Evolutionary conservation across 371 early-diverging fungal genomes (phyloP), one percentile per base, ranked within the genome.

Genomic region (Lichtheimia corymbifera): DNA sequence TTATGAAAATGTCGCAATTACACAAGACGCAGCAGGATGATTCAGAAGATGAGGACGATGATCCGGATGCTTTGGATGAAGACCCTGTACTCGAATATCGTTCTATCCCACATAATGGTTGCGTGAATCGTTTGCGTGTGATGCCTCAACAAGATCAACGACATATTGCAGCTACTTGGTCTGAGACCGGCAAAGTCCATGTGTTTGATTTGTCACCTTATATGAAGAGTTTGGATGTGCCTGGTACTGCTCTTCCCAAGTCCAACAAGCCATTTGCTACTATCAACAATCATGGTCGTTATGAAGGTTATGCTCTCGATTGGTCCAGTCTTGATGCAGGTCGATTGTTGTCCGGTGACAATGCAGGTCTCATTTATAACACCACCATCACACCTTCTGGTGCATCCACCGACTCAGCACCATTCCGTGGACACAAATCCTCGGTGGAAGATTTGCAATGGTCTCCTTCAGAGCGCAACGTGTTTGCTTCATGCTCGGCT

Each of bases 401-500:
- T 7, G 74, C 79, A 15, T 69, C 82, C 17, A 90, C 95, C 11
- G 93, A 93, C 50, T 68, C 83, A 28, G 79, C 78, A 17, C 83
- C 94, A 5, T 95, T 93, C 77, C 77, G 73, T 35, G 97, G 93
- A 50, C 97, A 97, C 68, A 82, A 79, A 50, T 84, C 86, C 14
- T 94, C 94, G 28, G 88, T 97, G 5, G 98, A 98, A 72, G 98
- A 98, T 77, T 62, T 98, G 50, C 97, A 97, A 76, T 97, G 97
- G 97, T 95, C 97, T 1, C 95, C 97, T 24, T 79, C 86, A 1
- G 94, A 97, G 66, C 83, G 83, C 28, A 87, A 83, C 22, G 97
- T 97, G 5, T 98, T 98, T 87, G 96, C 97, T 0, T 90, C 94
- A 3, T 88, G 91, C 65, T 93, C 94, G 0, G 85, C 92, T 4